Conservation (phyloP, 805 yeast species). For the Candida caryicola region DNA sequence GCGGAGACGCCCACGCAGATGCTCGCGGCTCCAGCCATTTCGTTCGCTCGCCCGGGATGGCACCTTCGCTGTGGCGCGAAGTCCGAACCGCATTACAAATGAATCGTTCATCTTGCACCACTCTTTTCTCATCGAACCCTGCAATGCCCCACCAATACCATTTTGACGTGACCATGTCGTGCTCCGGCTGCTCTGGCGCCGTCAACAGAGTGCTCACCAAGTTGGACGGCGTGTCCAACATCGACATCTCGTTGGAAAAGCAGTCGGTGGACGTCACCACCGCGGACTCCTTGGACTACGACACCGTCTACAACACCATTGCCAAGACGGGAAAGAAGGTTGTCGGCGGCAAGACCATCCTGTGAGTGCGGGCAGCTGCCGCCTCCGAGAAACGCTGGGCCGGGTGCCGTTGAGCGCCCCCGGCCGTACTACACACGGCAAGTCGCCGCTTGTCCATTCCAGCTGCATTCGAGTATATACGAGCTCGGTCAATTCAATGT, state of each 20-base stretch:
- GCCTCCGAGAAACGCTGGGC: no score
- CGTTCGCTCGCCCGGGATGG: no score
- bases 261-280: constrained; percentile 82
- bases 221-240: constrained; percentile 69
- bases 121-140: no score
- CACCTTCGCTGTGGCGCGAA: no score
- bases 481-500: constrained; percentile 1
- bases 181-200: constrained; percentile 87
- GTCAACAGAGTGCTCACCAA: constrained; percentile 71
- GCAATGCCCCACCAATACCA: constrained; percentile 64
- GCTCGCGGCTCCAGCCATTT: no score
- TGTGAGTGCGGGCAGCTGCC: constrained; percentile 5
- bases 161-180: constrained; percentile 80
- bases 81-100: background rate
- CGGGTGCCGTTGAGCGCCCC: no score
- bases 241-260: constrained; percentile 71
- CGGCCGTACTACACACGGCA: no score
- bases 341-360: constrained; percentile 56
- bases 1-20: no score
- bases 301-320: constrained; percentile 75
- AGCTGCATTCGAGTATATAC: no score
- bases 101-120: no score
- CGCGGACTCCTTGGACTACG: constrained; percentile 54
- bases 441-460: no score
- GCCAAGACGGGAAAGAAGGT: constrained; percentile 90